A percentile compares a stretch with the other conserved stretches of the same genome.
Evolutionary conservation across 306 rosid genomes (phyloP).

Genomic region (Sesbania bispinosa): DNA sequence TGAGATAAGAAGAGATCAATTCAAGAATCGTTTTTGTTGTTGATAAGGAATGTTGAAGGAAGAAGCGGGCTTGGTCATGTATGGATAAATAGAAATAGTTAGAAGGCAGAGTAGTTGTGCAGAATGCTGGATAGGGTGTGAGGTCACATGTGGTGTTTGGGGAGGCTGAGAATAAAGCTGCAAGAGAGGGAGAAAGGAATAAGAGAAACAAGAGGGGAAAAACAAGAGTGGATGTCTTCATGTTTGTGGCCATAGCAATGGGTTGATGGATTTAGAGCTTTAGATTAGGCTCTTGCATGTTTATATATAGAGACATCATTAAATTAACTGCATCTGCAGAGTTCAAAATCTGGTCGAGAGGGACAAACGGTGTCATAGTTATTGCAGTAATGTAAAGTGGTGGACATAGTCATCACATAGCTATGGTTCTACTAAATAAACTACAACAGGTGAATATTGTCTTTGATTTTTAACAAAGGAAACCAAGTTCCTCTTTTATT

Average conservation of each 20-base stretch:
- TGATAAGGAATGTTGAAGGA: constrained; percentile 36
- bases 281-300: constrained; percentile 13
- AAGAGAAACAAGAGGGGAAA: constrained; percentile 5
- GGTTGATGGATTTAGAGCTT: background rate
- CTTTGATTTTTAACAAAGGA: no score
- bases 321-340: background rate
- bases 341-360: constrained; percentile 4
- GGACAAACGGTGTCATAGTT: background rate
- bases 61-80: constrained; percentile 19
- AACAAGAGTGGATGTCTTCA: constrained; percentile 9
- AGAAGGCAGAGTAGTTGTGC: constrained; percentile 28
- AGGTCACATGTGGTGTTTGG: constrained; percentile 20
- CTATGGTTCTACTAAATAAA: no score
- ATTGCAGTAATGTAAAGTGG: background rate
- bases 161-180: background rate
- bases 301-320: constrained; percentile 13
- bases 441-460: no score
- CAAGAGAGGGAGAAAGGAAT: constrained; percentile 21
- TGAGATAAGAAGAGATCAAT: constrained; percentile 21
- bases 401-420: no score
- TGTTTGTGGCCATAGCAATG: constrained; percentile 26
- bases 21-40: constrained; percentile 10
- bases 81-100: background rate
- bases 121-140: constrained; percentile 38
- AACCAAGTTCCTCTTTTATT: no score